phyloP scores from a whole-genome alignment of 192 early-diverging fungal species.

The Mortierella hygrophila region DNA sequence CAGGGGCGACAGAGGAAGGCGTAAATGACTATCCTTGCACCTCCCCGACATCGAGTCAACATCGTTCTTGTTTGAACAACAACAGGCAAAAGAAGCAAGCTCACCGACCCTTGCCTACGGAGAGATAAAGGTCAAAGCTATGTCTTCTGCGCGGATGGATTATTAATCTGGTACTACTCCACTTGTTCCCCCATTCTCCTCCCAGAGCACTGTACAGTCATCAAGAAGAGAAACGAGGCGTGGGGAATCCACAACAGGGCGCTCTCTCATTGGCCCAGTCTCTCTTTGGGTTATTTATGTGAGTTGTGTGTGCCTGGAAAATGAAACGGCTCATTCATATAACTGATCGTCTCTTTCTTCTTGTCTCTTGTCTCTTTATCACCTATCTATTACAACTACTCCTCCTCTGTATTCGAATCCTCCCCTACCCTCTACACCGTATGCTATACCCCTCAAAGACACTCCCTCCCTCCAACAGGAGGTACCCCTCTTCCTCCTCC shows the following conservation, averaged over 20 bases:
- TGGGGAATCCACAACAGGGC: neutral
- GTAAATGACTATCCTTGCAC: neutral
- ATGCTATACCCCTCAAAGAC: neutral
- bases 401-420: neutral
- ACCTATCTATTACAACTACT: too few relatives aligned
- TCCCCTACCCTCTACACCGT: too few relatives aligned
- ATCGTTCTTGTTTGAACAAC: too few relatives aligned
- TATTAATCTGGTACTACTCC: too few relatives aligned
- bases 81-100: too few relatives aligned
- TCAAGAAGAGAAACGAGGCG: neutral
- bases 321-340: neutral
- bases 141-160: too few relatives aligned
- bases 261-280: neutral
- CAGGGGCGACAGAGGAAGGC: neutral
- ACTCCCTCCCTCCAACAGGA: neutral
- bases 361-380: neutral
- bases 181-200: too few relatives aligned
- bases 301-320: neutral
- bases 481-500: too few relatives aligned
- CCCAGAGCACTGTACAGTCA: too few relatives aligned
- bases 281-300: neutral
- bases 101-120: too few relatives aligned
- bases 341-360: neutral
- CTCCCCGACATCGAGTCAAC: too few relatives aligned
- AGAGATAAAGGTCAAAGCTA: too few relatives aligned